These are phyloP conservation scores for Sporothrix schenckii DNA, from an alignment of 2,329 filamentous ascomycete species.

Conservation along the genomic window DNA sequence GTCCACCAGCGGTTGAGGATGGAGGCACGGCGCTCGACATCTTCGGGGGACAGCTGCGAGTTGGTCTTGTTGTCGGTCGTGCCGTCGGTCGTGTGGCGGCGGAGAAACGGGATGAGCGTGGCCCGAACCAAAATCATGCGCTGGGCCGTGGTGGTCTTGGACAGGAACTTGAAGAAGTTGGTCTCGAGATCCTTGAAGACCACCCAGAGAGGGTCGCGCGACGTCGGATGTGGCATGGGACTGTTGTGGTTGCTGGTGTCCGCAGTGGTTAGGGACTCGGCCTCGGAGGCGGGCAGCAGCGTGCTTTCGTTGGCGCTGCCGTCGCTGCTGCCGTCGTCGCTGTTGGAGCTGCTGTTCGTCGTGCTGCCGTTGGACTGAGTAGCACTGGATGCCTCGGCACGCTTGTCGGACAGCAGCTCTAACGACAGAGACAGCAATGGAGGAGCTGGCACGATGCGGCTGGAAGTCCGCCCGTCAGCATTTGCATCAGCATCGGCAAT, in stretches of 20 bases:
- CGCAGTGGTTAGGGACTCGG: constrained; percentile 45
- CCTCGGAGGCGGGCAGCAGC: constrained; percentile 38
- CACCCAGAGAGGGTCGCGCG: constrained; percentile 59
- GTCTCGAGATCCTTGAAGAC: constrained; percentile 59
- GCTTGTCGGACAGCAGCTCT: constrained; percentile 27
- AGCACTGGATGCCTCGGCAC: neutral
- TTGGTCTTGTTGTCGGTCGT: constrained; percentile 63
- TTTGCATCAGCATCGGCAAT: constrained; percentile 10
- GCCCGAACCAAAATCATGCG: constrained; percentile 76
- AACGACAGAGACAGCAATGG: constrained; percentile 26
- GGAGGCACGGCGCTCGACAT: constrained; percentile 75
- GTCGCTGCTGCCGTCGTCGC: constrained; percentile 29
- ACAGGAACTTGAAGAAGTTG: constrained; percentile 61
- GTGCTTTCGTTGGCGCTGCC: constrained; percentile 38
- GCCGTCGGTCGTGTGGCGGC: constrained; percentile 67
- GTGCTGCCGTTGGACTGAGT: constrained; percentile 4
- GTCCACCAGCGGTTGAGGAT: constrained; percentile 93
- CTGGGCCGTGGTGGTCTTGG: constrained; percentile 68
- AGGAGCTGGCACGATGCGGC: neutral
- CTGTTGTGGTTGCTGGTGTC: constrained; percentile 47
- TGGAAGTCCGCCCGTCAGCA: constrained; percentile 7
- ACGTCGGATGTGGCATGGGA: constrained; percentile 48
- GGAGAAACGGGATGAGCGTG: constrained; percentile 75
- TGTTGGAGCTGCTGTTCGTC: constrained; percentile 14
- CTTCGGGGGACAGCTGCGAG: constrained; percentile 67